Evolutionary conservation across 495 filamentous ascomycete species (phyloP), one percentile per base, ranked within the genome.

Genomic region (Paragyromitra xinjiangensis): DNA sequence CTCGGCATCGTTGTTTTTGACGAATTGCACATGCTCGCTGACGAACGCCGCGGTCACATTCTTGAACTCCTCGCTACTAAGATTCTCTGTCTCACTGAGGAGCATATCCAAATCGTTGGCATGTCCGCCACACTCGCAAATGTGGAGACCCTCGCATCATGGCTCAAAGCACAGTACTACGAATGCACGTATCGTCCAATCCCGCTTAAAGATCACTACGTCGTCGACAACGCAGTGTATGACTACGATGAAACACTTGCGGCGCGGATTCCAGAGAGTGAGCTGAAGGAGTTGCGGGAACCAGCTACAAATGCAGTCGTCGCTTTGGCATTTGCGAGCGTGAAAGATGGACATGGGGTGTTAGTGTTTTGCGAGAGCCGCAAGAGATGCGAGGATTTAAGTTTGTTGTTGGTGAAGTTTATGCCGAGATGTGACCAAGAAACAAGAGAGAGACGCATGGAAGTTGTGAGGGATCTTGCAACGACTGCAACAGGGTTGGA

Each of bases 51-150:
- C n/a, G 93, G 93, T 5, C 94, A 94, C 79, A 86, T 94, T 0
- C 84, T 95, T 65, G 93, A 95, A 82, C 83, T 94, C n/a, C 89
- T 94, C 84, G 89, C 90, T 5, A 92, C 92, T 3, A 95, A 95
- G 74, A 80, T 94, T 29, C 83, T 94, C 6, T 87, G 91, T 64
- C 84, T 94, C 11, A n/a, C 65, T 3, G 91, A 88, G 51, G 88
- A 91, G 71, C 84, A 86, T 53, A 87, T 93, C 34, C 93, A 95
- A 77, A 89, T 95, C 29, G 85, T 94, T 65, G 92, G 90, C 71
- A 94, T 94, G 93, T 94, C 92, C 73, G 92, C 93, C 16, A 94
- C 93, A 2, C 83, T 94, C 42, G 89, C 90, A 55, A 94, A 94
- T 70, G 90, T 90, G 3, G 84, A 89, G 40, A 78, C 91, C 64